phyloP scores from a whole-genome alignment of 2,329 filamentous ascomycete genomes.

The Colletotrichum tropicicola region DNA sequence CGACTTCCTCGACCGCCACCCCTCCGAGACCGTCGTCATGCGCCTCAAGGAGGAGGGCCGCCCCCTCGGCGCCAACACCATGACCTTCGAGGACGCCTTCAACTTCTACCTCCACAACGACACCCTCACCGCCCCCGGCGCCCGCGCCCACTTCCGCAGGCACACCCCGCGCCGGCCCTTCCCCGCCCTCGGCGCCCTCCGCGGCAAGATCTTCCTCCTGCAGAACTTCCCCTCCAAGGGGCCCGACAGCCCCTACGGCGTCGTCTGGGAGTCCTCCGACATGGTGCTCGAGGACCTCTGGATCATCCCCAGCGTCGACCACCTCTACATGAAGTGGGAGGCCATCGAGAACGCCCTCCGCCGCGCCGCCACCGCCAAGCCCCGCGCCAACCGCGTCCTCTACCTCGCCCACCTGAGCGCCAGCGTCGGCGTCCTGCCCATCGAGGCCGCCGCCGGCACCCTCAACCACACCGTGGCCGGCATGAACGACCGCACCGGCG shows the following conservation, averaged over 20 bases:
- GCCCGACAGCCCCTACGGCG: conserved; percentile 45
- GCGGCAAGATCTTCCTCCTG: conserved; percentile 56
- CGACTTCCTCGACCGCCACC: conserved; percentile 54
- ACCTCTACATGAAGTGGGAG: conserved; percentile 57
- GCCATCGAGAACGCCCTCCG: conserved; percentile 51
- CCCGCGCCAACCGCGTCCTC: conserved; percentile 45
- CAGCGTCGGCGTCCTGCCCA: conserved; percentile 56
- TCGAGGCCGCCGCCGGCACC: conserved; percentile 59
- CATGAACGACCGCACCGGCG: conserved; percentile 59
- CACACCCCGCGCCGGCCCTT: conserved; percentile 42
- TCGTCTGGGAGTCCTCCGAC: conserved; percentile 53
- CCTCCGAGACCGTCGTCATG: conserved; percentile 57
- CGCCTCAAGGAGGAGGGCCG: conserved; percentile 58
- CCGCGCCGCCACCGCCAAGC: conserved; percentile 41
- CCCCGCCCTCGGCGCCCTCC: conserved; percentile 54
- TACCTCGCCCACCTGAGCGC: conserved; percentile 59
- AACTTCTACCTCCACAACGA: conserved; percentile 47
- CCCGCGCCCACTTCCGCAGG: conserved; percentile 45
- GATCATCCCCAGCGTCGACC: conserved; percentile 51
- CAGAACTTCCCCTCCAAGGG: conserved; percentile 52
- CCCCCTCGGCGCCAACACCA: conserved; percentile 45
- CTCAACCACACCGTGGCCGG: conserved; percentile 50
- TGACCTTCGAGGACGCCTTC: conserved; percentile 56
- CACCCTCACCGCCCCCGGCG: conserved; percentile 44
- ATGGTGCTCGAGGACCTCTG: conserved; percentile 58